Percentiles rank a stretch among this genome's conserved stretches.
Conservation (phyloP, 1,284 basidiomycete genomes). For the Gomphus bonarii region DNA sequence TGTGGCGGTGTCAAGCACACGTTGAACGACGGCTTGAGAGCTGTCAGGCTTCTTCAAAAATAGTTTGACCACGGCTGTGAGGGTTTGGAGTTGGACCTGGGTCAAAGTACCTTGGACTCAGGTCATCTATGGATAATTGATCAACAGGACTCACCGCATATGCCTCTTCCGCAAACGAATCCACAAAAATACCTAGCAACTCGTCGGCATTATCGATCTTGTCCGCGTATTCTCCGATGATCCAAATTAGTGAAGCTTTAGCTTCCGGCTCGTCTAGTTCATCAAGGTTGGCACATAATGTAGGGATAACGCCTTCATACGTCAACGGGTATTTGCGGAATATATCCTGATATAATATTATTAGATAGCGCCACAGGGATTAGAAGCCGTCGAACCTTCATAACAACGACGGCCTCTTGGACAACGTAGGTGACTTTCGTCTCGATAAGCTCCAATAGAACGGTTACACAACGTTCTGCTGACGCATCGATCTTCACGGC, state of each 20-base stretch:
- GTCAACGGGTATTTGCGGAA: conserved; percentile 97
- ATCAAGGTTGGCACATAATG: conserved; percentile 89
- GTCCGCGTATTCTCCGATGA: conserved; percentile 95
- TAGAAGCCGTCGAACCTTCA: conserved; percentile 58
- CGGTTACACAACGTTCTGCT: conserved; percentile 92
- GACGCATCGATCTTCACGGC: conserved; percentile 92
- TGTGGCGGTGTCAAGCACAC: conserved; percentile 86
- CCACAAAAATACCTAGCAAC: conserved; percentile 82
- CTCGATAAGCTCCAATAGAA: conserved; percentile 82
- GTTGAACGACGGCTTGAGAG: conserved; percentile 84
- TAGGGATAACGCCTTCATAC: conserved; percentile 95
- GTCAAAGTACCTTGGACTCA: not conserved
- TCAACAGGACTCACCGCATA: conserved; percentile 54
- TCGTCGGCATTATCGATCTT: conserved; percentile 97
- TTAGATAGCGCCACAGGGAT: not conserved
- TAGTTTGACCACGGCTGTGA: conserved; percentile 95
- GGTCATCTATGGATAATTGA: conserved; percentile 1
- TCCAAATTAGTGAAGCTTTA: conserved; percentile 97
- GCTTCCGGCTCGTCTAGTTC: conserved; percentile 97
- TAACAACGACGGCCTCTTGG: conserved; percentile 96
- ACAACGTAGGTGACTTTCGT: conserved; percentile 96
- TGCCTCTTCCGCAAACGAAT: conserved; percentile 89
- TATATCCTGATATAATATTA: conserved; percentile 60
- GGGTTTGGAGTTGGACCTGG: conserved; percentile 87
- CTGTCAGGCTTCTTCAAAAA: conserved; percentile 92